phyloP scores from a whole-genome alignment of 805 yeast genomes.

The Pichia kluyveri region DNA sequence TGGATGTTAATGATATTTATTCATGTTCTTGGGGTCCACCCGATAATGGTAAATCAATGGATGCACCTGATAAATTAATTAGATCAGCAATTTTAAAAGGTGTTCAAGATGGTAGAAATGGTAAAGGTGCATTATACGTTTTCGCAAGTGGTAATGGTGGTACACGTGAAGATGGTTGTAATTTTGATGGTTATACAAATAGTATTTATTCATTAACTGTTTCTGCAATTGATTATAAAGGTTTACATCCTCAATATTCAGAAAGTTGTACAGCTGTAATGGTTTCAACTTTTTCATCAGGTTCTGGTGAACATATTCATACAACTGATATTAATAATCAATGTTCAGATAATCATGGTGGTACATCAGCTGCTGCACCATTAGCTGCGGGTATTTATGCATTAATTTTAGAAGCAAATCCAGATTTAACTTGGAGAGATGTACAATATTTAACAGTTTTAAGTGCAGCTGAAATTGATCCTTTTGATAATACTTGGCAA shows the following conservation, averaged over 20 bases:
- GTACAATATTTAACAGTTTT: conserved; percentile 75
- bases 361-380: conserved; percentile 99
- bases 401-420: conserved; percentile 72
- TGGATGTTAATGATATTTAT: conserved; percentile 83
- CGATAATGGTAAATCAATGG: conserved; percentile 83
- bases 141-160: conserved; percentile 98
- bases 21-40: conserved; percentile 99
- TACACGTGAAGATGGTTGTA: conserved; percentile 74
- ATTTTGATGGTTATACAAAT: conserved; percentile 95
- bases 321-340: conserved; percentile 68
- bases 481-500: conserved; percentile 67
- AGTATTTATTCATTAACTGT: conserved; percentile 92
- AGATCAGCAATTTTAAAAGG: conserved; percentile 81
- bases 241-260: conserved; percentile 79
- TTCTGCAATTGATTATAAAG: conserved; percentile 84
- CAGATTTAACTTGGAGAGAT: conserved; percentile 91
- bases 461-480: conserved; percentile 60
- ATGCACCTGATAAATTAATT: conserved; percentile 74
- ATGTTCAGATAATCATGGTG: conserved; percentile 79
- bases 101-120: conserved; percentile 66
- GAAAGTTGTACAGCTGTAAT: conserved; percentile 93
- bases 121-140: conserved; percentile 82
- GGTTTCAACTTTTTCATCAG: conserved; percentile 89
- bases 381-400: conserved; percentile 95
- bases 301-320: conserved; percentile 80